Conservation (phyloP, 1,284 basidiomycete genomes). For the Trichosporon faecale region DNA sequence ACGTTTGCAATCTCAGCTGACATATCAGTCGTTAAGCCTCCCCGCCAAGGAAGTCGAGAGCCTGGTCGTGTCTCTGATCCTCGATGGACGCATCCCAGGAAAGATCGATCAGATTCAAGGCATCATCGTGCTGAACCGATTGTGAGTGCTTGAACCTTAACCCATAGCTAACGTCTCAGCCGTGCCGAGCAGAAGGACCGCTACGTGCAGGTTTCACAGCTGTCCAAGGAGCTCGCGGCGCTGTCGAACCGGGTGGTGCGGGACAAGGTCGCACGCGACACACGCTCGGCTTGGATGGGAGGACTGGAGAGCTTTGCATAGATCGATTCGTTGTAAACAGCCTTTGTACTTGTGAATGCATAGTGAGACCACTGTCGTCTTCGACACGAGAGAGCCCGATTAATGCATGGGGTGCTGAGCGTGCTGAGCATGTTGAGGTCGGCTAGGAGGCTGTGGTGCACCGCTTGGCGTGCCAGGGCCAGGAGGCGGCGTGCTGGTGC, state of each 20-base stretch:
- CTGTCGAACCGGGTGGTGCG: constrained; percentile 30
- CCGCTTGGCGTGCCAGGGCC: background rate
- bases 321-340: constrained; percentile 20
- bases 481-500: background rate
- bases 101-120: constrained; percentile 94
- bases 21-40: constrained; percentile 81
- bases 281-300: constrained; percentile 19
- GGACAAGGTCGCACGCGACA: constrained; percentile 35
- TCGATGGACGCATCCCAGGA: constrained; percentile 92
- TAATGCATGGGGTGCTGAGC: background rate
- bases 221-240: constrained; percentile 69
- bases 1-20: constrained; percentile 6
- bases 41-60: constrained; percentile 84
- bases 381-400: background rate
- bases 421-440: too few relatives aligned
- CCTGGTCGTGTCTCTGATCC: constrained; percentile 84
- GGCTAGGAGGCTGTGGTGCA: background rate
- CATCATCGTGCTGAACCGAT: constrained; percentile 80
- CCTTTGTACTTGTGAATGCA: constrained; percentile 13
- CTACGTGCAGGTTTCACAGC: constrained; percentile 74
- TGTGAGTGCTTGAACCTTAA: constrained; percentile 57
- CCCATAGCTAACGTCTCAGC: constrained; percentile 52
- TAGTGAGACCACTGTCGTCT: background rate
- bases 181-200: constrained; percentile 77
- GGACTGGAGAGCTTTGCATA: constrained; percentile 25